Conservation (phyloP, 2,329 filamentous ascomycete genomes). For the Thielaviopsis musarum region DNA sequence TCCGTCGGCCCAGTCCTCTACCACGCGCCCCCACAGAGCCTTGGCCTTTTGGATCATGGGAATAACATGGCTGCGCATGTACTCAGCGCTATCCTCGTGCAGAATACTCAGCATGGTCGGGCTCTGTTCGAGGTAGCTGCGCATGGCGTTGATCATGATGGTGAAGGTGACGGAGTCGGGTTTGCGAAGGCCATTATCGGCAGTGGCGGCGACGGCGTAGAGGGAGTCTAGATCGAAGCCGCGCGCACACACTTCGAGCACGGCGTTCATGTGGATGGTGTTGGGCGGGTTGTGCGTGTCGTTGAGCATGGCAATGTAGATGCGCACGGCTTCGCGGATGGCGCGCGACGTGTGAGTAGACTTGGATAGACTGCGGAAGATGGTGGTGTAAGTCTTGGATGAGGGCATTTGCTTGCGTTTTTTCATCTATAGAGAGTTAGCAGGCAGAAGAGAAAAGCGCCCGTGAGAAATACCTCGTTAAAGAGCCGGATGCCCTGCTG, state of each 20-base stretch:
- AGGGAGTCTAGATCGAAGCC: conserved; percentile 63
- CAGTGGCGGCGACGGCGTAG: conserved; percentile 57
- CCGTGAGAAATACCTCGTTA: conserved; percentile 50
- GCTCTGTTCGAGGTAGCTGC: conserved; percentile 24
- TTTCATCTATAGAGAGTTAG: conserved; percentile 58
- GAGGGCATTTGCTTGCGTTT: conserved; percentile 73
- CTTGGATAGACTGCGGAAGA: conserved; percentile 57
- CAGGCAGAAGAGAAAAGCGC: conserved; percentile 12
- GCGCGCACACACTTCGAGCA: conserved; percentile 64
- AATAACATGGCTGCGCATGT: conserved; percentile 7
- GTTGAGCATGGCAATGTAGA: conserved; percentile 61
- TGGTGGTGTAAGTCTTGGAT: conserved; percentile 64
- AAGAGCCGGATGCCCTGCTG: conserved; percentile 60
- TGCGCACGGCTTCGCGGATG: conserved; percentile 49
- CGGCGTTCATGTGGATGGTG: conserved; percentile 73
- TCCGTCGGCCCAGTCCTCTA: conserved; percentile 58
- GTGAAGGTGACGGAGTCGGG: conserved; percentile 62
- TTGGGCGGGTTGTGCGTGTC: conserved; percentile 50
- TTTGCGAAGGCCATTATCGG: conserved; percentile 45
- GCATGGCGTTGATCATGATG: conserved; percentile 64
- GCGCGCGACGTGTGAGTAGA: conserved; percentile 41
- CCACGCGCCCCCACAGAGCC: conserved; percentile 64
- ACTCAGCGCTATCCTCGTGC: conserved; percentile 14
- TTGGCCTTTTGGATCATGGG: conserved; percentile 37
- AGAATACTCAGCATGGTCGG: not conserved